These are phyloP conservation scores for Triticum aestivum DNA, from an alignment of 176 grass and related monocot genomes.

Conservation along the genomic window IWGSC_CS_RefSeq_v2.1 NC_057806.1:256551981-256552480, in stretches of 20 bases:
- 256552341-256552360: background rate
- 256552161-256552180: constrained; percentile 92
- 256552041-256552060: background rate
- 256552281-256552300: constrained; percentile 8
- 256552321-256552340: constrained; percentile 14
- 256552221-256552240: constrained; percentile 33
- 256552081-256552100: background rate
- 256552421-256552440: background rate
- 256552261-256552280: background rate
- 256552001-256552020: background rate
- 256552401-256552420: background rate
- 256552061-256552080: background rate
- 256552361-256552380: background rate
- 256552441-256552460: background rate
- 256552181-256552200: constrained; percentile 92
- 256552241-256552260: background rate
- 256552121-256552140: constrained; percentile 68
- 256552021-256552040: background rate
- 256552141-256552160: constrained; percentile 93
- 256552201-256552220: constrained; percentile 86
- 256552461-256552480: background rate
- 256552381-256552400: background rate
- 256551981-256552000: background rate
- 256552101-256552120: constrained; percentile 46
- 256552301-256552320: background rate